phyloP scores from a whole-genome alignment of 2,329 filamentous ascomycete genomes.

The Cryphonectria naterciae region DNA sequence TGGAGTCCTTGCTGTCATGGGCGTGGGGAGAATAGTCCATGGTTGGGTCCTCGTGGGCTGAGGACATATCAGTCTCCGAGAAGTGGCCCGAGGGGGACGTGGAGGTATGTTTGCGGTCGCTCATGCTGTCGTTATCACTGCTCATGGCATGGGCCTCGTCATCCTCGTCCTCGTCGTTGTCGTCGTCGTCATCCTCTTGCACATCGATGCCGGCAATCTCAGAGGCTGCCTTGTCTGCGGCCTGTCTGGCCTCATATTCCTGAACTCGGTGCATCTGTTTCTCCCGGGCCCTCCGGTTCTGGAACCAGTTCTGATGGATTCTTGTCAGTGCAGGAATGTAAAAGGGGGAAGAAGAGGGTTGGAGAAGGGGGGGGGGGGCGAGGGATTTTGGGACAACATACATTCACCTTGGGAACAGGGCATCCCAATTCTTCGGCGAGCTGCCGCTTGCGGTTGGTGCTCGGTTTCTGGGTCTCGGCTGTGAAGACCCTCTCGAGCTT shows the following conservation, averaged over 20 bases:
- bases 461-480: constrained; percentile 29
- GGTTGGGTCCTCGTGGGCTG: constrained; percentile 27
- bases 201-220: constrained; percentile 36
- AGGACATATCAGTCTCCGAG: constrained; percentile 35
- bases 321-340: constrained; percentile 36
- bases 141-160: constrained; percentile 32
- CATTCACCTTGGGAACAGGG: constrained; percentile 29
- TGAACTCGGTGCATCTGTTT: constrained; percentile 65
- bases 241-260: constrained; percentile 51
- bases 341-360: background rate
- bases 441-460: constrained; percentile 28
- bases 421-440: constrained; percentile 28
- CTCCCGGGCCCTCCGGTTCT: constrained; percentile 67
- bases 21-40: constrained; percentile 12
- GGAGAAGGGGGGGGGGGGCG: background rate
- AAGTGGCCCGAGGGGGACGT: constrained; percentile 44
- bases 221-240: constrained; percentile 42
- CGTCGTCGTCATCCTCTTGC: constrained; percentile 37
- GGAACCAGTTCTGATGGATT: constrained; percentile 65
- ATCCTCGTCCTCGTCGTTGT: constrained; percentile 34
- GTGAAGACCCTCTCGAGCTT: constrained; percentile 30
- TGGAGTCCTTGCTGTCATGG: constrained; percentile 18
- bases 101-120: constrained; percentile 39
- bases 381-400: background rate
- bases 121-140: constrained; percentile 40